Evolutionary conservation across 2,329 filamentous ascomycete species (phyloP), one percentile per base, ranked within the genome.

Genomic region (Apiospora marii): DNA sequence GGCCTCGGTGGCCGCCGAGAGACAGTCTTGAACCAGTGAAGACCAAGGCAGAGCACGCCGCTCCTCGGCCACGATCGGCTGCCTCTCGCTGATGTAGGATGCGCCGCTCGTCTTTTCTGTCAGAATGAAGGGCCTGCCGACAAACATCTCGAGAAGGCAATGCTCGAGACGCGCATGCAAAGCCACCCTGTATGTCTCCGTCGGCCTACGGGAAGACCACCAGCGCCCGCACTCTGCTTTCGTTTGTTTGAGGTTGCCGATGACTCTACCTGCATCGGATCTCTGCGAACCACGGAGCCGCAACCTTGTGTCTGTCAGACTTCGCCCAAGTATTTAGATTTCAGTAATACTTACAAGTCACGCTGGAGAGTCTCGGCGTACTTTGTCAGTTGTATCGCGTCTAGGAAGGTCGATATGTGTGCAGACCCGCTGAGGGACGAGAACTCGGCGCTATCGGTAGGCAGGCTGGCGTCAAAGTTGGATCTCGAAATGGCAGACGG

Each of bases 401-500:
- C 83, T 30, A 88, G 78, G 81, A 87, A 84, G 73, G 87, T 84
- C 7, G 82, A 82, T 61, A 85, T 82, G 72, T 87, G 85, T 14
- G 82, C 81, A 4, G 83, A 79, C 51, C 85, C 81, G 8, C 81
- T 79, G 24, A 81, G 76, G 0, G 82, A 82, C 80, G 82, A 84
- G 64, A 87, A 79, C 14, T 84, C 83, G 1, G 84, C 82, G 44
- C 84, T 80, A 73, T 88, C 84, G 7, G 82, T 81, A 2, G 88
- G 88, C 70, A 87, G 79, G 30, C 87, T 86, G 2, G 85, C 87
- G 75, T 90, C 88, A 24, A 90, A 85, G 73, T 90, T 88, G 14
- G 83, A 80, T 49, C 84, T 84, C 3, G 85, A 82, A 53, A 90
- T 85, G 2, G 88, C 89, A n/a, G 85, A 81, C 8, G 89, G 88